Conservation (phyloP, 441 rosid genomes). For the Brassica hybrid region DNA sequence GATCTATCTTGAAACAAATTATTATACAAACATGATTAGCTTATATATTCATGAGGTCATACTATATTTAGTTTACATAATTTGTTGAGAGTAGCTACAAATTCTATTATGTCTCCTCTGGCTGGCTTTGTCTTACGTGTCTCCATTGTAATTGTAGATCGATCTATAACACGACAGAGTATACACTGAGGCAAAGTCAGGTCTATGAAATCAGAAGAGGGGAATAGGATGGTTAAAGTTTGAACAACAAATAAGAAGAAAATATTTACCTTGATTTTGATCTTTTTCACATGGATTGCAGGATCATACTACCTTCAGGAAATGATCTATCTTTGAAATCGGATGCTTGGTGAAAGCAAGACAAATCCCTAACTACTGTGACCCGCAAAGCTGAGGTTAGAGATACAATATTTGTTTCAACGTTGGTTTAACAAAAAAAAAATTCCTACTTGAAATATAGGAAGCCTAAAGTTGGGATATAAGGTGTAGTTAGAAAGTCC, state of each 20-base stretch:
- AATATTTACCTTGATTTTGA: not conserved
- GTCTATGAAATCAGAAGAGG: not conserved
- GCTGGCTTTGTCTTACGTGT: not conserved
- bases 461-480: too few relatives aligned
- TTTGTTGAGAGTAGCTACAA: not conserved
- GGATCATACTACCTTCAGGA: not conserved
- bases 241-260: not conserved
- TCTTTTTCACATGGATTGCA: not conserved
- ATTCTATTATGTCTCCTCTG: not conserved
- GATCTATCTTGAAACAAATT: not conserved
- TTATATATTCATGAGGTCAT: not conserved
- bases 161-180: not conserved
- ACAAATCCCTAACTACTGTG: not conserved
- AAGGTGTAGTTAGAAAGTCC: too few relatives aligned
- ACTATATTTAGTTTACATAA: not conserved
- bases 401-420: not conserved
- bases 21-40: not conserved
- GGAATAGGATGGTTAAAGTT: not conserved
- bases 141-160: not conserved
- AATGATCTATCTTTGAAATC: not conserved
- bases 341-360: not conserved
- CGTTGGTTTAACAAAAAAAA: too few relatives aligned
- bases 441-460: not conserved
- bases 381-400: not conserved
- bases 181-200: not conserved